Base-by-base conservation (phyloP, 2,329 filamentous ascomycete genomes). In the Ceratocystis harringtonii region DNA sequence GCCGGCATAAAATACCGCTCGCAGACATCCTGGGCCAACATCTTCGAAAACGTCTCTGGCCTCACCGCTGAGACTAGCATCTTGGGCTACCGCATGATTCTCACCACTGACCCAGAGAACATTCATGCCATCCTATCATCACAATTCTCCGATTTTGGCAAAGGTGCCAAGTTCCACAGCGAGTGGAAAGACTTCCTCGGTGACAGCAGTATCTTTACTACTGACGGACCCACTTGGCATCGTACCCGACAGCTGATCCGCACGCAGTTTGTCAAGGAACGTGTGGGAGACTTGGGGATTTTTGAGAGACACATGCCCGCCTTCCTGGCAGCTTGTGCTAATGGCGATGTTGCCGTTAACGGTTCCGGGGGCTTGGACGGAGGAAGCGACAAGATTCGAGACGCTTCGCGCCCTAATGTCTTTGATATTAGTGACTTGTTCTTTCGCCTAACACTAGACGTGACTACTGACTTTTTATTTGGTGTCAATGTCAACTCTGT, bases 121-220 rank as follows among this genome's bases (percentile, higher is more conserved):
- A 88, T 95, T 77, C 95, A 96, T 74, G 89, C 92, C 5, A 81
- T 96, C 25, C 79, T 96, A n/a, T 89, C 91, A 0, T 88, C 87
- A 1, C 90, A 96, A 72, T 96, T 96, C 72, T 65, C 70, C 50
- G 89, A 95, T 72, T 96, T 86, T 72, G 92, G 91, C 70, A 91
- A 96, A 73, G 90, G 91, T 5, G 76, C 84, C 68, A 75, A 78
- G 25, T 95, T 95, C 76, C 86, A 92, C 70, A 70, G 75, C 7
- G 86, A 91, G 63, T 95, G 88, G 87, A 79, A 83, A 66, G 82
- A 85, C 15, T 95, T 89, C 69, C 77, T 95, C 22, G 88, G 88
- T 28, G 81, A 90, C 70, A 83, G 84, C 75, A n/a, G n/a, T n/a
- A 90, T 89, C 77, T 90, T 89, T 74, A 86, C 85, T 6, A 95